A percentile compares a stretch with the other conserved stretches of the same genome.
phyloP scores from a whole-genome alignment of 2,329 filamentous ascomycete genomes.

The Cladosporium sp. region DNA sequence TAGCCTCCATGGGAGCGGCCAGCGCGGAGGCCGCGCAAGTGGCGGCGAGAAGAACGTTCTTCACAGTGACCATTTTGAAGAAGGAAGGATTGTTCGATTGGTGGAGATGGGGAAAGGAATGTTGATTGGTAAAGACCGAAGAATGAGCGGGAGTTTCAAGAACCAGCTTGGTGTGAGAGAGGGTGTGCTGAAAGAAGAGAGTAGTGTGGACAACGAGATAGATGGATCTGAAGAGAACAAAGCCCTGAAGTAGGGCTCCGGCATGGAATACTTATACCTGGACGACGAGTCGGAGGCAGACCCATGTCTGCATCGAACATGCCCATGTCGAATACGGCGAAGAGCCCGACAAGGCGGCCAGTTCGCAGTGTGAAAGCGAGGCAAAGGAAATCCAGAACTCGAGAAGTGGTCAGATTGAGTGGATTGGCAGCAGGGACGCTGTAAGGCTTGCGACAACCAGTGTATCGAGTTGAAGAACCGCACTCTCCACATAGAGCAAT shows the following conservation, averaged over 20 bases:
- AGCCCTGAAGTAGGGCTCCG: slow-evolving; percentile 10
- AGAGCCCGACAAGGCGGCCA: too few relatives aligned
- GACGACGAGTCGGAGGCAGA: neutral
- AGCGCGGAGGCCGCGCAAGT: slow-evolving; percentile 7
- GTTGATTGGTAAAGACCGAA: neutral
- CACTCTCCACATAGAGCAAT: slow-evolving; percentile 1
- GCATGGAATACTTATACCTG: slow-evolving; percentile 7
- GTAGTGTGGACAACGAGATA: too few relatives aligned
- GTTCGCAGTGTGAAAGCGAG: too few relatives aligned
- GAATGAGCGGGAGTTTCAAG: slow-evolving; percentile 1
- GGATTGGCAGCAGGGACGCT: neutral
- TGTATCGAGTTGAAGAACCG: slow-evolving; percentile 8
- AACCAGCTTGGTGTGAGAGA: slow-evolving; percentile 6
- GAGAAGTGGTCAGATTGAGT: neutral
- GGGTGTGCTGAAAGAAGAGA: slow-evolving; percentile 7
- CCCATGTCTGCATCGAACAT: neutral
- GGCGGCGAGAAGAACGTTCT: slow-evolving; percentile 11
- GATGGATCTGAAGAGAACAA: neutral
- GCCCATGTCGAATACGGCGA: too few relatives aligned
- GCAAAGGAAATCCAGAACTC: too few relatives aligned
- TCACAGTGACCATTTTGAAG: slow-evolving; percentile 10
- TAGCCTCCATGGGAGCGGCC: slow-evolving; percentile 6
- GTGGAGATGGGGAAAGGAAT: too few relatives aligned
- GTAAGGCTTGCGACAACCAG: slow-evolving; percentile 3
- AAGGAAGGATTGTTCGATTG: neutral